Percentiles rank a stretch among this genome's conserved stretches.
These are phyloP conservation scores for Cyberlindnera misumaiensis DNA, from an alignment of 805 yeast genomes.

Conservation along the genomic window DNA sequence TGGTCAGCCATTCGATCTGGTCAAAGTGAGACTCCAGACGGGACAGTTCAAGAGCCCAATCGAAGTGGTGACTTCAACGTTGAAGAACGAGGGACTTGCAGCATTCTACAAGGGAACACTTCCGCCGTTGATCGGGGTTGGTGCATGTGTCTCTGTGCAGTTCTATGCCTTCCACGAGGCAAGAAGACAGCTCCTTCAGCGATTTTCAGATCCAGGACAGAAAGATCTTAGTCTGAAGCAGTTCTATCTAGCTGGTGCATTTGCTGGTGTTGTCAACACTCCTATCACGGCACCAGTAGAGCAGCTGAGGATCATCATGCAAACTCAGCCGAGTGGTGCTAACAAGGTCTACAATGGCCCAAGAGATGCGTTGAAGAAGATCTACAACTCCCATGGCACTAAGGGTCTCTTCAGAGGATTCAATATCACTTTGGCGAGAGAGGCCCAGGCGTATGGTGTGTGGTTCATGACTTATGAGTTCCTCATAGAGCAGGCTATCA, in stretches of 20 bases:
- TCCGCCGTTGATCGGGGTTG: constrained; percentile 90
- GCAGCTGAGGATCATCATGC: constrained; percentile 87
- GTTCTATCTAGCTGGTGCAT: constrained; percentile 78
- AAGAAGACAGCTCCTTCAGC: constrained; percentile 57
- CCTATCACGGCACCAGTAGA: constrained; percentile 92
- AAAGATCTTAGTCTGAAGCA: constrained; percentile 49
- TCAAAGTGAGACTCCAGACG: constrained; percentile 87
- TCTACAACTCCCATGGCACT: constrained; percentile 72
- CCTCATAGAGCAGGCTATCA: constrained; percentile 48
- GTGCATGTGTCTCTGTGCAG: constrained; percentile 95
- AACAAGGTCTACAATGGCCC: constrained; percentile 54
- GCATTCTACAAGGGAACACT: constrained; percentile 93
- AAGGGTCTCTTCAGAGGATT: constrained; percentile 81
- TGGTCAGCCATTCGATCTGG: constrained; percentile 91
- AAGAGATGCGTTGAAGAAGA: constrained; percentile 70
- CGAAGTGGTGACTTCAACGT: constrained; percentile 64
- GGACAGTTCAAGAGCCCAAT: constrained; percentile 73
- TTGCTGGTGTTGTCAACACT: constrained; percentile 88
- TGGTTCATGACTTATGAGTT: constrained; percentile 91
- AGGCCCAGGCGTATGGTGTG: constrained; percentile 80
- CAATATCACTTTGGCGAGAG: constrained; percentile 75
- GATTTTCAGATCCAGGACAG: constrained; percentile 29
- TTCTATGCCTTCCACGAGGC: constrained; percentile 89
- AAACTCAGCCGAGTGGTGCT: constrained; percentile 55
- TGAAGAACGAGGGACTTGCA: constrained; percentile 72